Conservation (phyloP, 768 basidiomycete genomes). For the Mycena olivaceomarginata region DNA sequence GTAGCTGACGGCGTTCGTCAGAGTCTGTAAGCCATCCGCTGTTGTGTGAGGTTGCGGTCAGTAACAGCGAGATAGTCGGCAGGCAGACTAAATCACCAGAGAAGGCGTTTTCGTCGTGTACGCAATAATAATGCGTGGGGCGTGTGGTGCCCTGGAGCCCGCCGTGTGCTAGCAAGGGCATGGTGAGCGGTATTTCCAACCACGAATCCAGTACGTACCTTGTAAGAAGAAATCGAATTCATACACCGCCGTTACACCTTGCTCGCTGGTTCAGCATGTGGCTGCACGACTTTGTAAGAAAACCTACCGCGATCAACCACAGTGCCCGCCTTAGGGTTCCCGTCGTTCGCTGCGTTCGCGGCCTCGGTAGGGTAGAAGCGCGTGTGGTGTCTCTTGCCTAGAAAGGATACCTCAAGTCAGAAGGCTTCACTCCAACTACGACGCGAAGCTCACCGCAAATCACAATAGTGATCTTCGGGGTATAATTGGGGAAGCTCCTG, state of each 20-base stretch:
- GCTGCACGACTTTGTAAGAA: no score
- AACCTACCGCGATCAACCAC: no score
- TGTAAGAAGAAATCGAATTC: conserved; percentile 83
- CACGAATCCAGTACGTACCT: conserved; percentile 53
- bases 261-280: conserved; percentile 60
- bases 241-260: conserved; percentile 82
- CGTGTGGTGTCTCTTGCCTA: conserved; percentile 73
- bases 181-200: not conserved
- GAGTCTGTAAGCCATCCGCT: conserved; percentile 80
- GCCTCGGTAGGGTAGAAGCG: conserved; percentile 79
- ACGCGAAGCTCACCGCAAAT: conserved; percentile 6
- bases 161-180: conserved; percentile 72
- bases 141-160: conserved; percentile 85
- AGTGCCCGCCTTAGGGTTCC: conserved; percentile 71
- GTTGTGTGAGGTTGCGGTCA: not conserved
- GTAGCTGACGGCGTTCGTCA: conserved; percentile 85
- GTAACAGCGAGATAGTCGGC: not conserved
- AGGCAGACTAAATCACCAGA: conserved; percentile 47
- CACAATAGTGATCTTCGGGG: conserved; percentile 80
- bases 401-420: not conserved
- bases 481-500: conserved; percentile 63
- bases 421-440: not conserved
- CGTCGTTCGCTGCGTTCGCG: conserved; percentile 73
- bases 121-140: conserved; percentile 88
- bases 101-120: conserved; percentile 87